phyloP scores from a whole-genome alignment of 495 filamentous ascomycete species.

The Aspergillus avenaceus region DNA sequence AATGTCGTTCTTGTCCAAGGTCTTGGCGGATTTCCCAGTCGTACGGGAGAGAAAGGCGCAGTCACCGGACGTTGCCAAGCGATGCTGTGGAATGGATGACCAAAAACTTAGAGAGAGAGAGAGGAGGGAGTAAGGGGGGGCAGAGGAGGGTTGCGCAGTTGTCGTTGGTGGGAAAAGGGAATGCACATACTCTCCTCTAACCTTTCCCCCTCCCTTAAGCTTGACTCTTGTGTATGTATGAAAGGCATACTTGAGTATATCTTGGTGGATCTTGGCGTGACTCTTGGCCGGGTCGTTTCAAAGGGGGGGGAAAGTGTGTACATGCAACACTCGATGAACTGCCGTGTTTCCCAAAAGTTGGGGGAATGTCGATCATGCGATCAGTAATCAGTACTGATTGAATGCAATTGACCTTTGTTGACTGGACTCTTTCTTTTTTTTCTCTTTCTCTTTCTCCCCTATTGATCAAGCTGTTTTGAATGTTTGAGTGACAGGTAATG shows the following conservation, averaged over 20 bases:
- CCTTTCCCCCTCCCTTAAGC: no score
- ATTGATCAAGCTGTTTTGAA: neutral
- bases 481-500: slow-evolving; percentile 1
- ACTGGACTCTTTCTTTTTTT: neutral
- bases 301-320: neutral
- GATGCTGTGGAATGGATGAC: slow-evolving; percentile 20
- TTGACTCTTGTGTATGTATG: slow-evolving; percentile 7
- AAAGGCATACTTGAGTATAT: slow-evolving; percentile 3
- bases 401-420: no score
- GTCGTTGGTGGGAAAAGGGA: neutral
- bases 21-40: slow-evolving; percentile 1
- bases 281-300: slow-evolving; percentile 15
- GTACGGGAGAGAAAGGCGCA: slow-evolving; percentile 3
- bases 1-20: neutral
- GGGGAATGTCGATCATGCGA: slow-evolving; percentile 19
- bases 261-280: slow-evolving; percentile 20
- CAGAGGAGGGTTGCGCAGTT: neutral
- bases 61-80: slow-evolving; percentile 21
- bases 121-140: slow-evolving; percentile 12
- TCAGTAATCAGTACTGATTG: neutral
- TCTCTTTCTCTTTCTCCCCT: slow-evolving; percentile 3
- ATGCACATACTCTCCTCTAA: neutral
- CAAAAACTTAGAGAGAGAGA: slow-evolving; percentile 5
- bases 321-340: slow-evolving; percentile 7
- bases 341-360: slow-evolving; percentile 9